A percentile compares a stretch with the other conserved stretches of the same genome.
phyloP scores from a whole-genome alignment of 164 flowering plant species.

The Stephania japonica region DNA sequence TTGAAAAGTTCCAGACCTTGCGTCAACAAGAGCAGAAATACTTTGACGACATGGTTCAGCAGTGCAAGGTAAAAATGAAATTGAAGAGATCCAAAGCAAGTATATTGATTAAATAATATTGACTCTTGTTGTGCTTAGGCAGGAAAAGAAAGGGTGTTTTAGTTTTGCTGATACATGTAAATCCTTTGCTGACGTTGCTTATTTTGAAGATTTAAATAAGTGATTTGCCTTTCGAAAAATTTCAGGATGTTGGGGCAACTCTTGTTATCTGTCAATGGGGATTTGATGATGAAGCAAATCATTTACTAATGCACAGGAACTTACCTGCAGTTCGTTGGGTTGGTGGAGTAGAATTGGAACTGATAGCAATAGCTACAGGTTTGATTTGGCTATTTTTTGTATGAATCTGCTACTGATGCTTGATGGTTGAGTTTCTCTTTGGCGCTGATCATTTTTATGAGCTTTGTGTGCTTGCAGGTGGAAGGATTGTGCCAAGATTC shows the following conservation, averaged over 20 bases:
- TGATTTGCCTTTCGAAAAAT: neutral
- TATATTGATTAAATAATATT: neutral
- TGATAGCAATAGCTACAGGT: slow-evolving; percentile 99
- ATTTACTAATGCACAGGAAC: slow-evolving; percentile 80
- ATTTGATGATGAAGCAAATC: slow-evolving; percentile 99
- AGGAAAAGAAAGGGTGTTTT: neutral
- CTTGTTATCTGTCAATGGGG: slow-evolving; percentile 99
- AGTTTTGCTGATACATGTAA: neutral
- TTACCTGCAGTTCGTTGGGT: slow-evolving; percentile 99
- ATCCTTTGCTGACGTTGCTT: neutral
- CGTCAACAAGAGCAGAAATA: slow-evolving; percentile 86
- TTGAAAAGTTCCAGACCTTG: slow-evolving; percentile 88
- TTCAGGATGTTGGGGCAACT: slow-evolving; percentile 97
- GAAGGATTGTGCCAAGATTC: slow-evolving; percentile 97
- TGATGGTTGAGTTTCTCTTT: neutral
- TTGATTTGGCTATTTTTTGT: neutral
- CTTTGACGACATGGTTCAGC: slow-evolving; percentile 96
- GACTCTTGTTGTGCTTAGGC: neutral
- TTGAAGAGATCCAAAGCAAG: neutral
- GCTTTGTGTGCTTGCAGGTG: slow-evolving; percentile 45
- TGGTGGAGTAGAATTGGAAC: slow-evolving; percentile 97
- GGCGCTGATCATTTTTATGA: neutral
- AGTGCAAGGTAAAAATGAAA: slow-evolving; percentile 67
- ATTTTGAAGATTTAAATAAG: neutral
- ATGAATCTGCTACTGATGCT: neutral